Evolutionary conservation across 441 rosid species (phyloP).

Genomic region (Breynia disticha): DNA sequence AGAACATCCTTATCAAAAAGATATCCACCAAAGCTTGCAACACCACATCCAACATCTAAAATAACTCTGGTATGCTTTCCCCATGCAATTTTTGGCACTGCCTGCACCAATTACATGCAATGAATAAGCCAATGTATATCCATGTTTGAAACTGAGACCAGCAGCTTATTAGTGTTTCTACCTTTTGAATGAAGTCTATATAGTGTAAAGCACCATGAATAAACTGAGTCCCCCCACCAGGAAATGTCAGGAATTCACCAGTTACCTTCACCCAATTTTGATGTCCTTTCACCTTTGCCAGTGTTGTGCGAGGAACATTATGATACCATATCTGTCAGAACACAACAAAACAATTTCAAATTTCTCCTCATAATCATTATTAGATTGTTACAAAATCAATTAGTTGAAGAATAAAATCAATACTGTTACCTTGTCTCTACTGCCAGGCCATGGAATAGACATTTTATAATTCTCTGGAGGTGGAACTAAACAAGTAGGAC

Average conservation of each 20-base stretch:
- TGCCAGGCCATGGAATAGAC: conserved; percentile 64
- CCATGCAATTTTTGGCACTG: conserved; percentile 64
- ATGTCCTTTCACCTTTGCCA: conserved; percentile 62
- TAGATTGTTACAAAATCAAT: background rate
- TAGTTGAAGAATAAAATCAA: background rate
- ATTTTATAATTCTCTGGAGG: conserved; percentile 59
- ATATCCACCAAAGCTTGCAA: conserved; percentile 75
- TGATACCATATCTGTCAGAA: conserved; percentile 58
- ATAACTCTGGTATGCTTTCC: conserved; percentile 58
- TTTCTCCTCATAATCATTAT: no score
- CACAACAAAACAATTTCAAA: background rate
- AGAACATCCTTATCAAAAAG: conserved; percentile 61
- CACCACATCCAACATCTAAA: conserved; percentile 82
- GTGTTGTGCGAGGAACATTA: conserved; percentile 71
- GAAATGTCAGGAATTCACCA: conserved; percentile 71
- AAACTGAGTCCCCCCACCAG: conserved; percentile 87
- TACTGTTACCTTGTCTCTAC: conserved; percentile 57
- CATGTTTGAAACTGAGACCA: background rate
- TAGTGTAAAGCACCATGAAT: conserved; percentile 80
- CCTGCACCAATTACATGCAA: conserved; percentile 24
- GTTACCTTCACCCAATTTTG: conserved; percentile 75
- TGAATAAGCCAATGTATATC: background rate
- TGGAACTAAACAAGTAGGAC: conserved; percentile 73
- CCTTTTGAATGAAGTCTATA: conserved; percentile 69
- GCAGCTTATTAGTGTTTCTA: conserved; percentile 14